Evolutionary conservation across 2,329 filamentous ascomycete species (phyloP).

Genomic region (Neurospora sp.): DNA sequence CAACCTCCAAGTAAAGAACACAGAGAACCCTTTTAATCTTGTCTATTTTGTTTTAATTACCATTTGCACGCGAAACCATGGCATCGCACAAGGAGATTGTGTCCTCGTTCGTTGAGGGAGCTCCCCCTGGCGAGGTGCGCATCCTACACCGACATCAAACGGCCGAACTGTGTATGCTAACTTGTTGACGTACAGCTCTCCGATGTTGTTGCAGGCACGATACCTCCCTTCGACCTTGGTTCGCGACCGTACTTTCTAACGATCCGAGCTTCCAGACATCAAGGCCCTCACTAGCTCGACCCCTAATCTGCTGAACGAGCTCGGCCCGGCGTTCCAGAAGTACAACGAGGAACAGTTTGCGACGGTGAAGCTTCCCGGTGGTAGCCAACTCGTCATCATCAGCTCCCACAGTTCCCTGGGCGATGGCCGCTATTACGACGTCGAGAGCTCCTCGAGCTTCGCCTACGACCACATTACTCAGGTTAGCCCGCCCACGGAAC

Average conservation of each 20-base stretch:
- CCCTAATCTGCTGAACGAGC: slow-evolving; percentile 57
- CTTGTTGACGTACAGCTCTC: slow-evolving; percentile 49
- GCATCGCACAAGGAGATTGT: slow-evolving; percentile 44
- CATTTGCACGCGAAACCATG: slow-evolving; percentile 5
- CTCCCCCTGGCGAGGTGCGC: slow-evolving; percentile 88
- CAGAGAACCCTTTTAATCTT: not conserved
- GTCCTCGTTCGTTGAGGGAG: slow-evolving; percentile 84
- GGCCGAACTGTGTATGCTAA: slow-evolving; percentile 2
- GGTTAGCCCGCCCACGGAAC: slow-evolving; percentile 30
- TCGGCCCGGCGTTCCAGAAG: slow-evolving; percentile 76
- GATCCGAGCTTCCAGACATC: slow-evolving; percentile 55
- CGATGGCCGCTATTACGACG: slow-evolving; percentile 78
- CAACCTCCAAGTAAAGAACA: not conserved
- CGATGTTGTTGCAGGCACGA: slow-evolving; percentile 77
- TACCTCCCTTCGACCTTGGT: slow-evolving; percentile 2
- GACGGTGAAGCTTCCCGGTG: slow-evolving; percentile 80
- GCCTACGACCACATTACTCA: slow-evolving; percentile 76
- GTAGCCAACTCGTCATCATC: slow-evolving; percentile 74
- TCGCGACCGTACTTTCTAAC: slow-evolving; percentile 1
- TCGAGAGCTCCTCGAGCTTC: slow-evolving; percentile 81
- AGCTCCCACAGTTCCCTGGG: slow-evolving; percentile 79
- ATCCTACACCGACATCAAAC: slow-evolving; percentile 6
- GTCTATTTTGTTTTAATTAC: not conserved
- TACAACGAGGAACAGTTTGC: slow-evolving; percentile 95
- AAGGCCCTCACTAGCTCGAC: slow-evolving; percentile 70